Conservation (phyloP, 2,329 filamentous ascomycete species). For the Penicillium sp. region DNA sequence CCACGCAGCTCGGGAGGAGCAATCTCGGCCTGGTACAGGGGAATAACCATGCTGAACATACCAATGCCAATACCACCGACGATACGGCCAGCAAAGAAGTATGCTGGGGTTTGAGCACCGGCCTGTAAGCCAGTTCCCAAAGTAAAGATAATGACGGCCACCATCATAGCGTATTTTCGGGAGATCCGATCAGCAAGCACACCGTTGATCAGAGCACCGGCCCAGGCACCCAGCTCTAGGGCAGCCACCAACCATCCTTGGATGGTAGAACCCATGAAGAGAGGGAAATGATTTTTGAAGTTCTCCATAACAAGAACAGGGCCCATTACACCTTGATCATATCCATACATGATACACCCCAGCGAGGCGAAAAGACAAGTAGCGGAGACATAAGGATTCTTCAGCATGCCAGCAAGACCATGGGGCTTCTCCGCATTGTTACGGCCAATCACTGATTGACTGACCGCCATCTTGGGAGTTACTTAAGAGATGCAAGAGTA, state of each 20-base stretch:
- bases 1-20: constrained; percentile 69
- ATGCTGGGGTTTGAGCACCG: constrained; percentile 33
- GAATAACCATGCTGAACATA: constrained; percentile 38
- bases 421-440: constrained; percentile 44
- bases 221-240: constrained; percentile 42
- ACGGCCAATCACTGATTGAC: constrained; percentile 46
- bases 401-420: constrained; percentile 44
- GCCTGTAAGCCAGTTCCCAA: constrained; percentile 33
- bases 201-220: constrained; percentile 36
- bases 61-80: constrained; percentile 34
- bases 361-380: constrained; percentile 42
- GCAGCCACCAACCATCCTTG: constrained; percentile 40
- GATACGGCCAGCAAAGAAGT: constrained; percentile 35
- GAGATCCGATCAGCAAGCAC: constrained; percentile 35
- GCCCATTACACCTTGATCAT: constrained; percentile 42
- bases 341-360: constrained; percentile 41
- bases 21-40: constrained; percentile 35
- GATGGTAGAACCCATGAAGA: constrained; percentile 34
- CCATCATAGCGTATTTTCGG: constrained; percentile 39
- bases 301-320: constrained; percentile 43
- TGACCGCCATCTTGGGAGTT: constrained; percentile 28
- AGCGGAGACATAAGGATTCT: constrained; percentile 47
- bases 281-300: constrained; percentile 41
- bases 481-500: constrained; percentile 1
- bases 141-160: constrained; percentile 40